Base-by-base conservation (phyloP, 768 basidiomycete genomes). In the Pulveroboletus sp. region DNA sequence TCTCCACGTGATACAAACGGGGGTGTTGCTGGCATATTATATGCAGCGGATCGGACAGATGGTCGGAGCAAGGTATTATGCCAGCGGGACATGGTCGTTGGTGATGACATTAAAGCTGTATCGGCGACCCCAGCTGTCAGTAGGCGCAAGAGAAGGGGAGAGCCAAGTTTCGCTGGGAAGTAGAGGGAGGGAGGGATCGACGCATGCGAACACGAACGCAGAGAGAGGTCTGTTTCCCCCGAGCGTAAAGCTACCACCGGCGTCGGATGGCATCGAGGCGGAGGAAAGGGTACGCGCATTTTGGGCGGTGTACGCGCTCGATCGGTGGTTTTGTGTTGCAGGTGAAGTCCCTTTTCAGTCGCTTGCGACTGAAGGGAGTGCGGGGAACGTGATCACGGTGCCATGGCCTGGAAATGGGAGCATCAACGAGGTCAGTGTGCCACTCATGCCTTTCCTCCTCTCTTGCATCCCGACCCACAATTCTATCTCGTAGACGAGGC, bases 1-100 rank as follows among this genome's bases (percentile, higher is more conserved):
- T 30, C 57, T 83, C 15, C 76, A 82, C 45, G 76, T 80, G 14
- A 58, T 85, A 8, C 83, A 85, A 52, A 75, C 80, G 0, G 77
- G 86, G 51, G 68, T 87, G 5, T 72, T 89, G n/a, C 70, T 89
- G 26, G 71, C 81, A 1, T 76, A 80, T 57, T 86, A 83, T 62
- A 80, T 87, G 59, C 78, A 83, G 59, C 77, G 79, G 42, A 75
- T 69, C 17, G 83, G 81, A 47, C 73, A 78, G 30, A 65, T 78
- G 32, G 69, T 85, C 2, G 82, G 83, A 53, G 86, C 83, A 7
- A 80, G 80, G 59, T 75, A 76, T 49, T 79, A 77, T 52, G 71
- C 76, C 21, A 75, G 76, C 41, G 68, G 76, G 10, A 70, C 80
- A 44, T 67, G 77, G 54, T 63, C 67, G 2, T 62, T 85, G 11